phyloP scores from a whole-genome alignment of 2,329 filamentous ascomycete species.

The Alternaria viburni region DNA sequence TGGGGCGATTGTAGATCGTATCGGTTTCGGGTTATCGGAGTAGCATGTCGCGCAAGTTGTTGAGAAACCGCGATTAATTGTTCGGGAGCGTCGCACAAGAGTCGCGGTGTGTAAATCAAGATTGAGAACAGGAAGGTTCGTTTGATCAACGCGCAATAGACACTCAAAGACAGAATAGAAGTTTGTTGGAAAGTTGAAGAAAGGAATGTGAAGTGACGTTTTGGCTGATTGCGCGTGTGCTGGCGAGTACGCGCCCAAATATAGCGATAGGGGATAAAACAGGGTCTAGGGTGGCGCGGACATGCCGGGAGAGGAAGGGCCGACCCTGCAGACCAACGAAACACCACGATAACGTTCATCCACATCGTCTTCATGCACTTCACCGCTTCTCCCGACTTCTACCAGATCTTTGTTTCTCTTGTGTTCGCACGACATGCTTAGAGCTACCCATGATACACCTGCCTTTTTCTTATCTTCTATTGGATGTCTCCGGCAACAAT shows the following conservation, averaged over 20 bases:
- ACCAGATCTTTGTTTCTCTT: not conserved
- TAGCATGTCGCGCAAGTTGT: conserved; percentile 9
- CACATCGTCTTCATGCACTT: conserved; percentile 3
- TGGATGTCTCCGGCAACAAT: not conserved
- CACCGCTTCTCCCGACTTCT: not conserved
- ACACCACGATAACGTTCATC: conserved; percentile 11
- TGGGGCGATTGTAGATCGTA: not conserved
- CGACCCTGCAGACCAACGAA: conserved; percentile 11
- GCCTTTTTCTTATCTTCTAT: not conserved
- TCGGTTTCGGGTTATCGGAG: conserved; percentile 8
- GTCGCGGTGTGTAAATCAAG: conserved; percentile 7
- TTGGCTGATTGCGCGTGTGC: conserved; percentile 16
- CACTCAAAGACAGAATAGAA: not conserved
- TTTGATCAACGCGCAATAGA: not conserved
- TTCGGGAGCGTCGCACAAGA: conserved; percentile 6
- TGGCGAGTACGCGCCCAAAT: conserved; percentile 11
- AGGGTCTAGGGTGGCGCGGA: conserved; percentile 20
- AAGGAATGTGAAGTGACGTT: conserved; percentile 9
- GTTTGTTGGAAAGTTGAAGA: not conserved
- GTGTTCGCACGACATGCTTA: not conserved
- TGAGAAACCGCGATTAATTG: not conserved
- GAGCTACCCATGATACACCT: not conserved
- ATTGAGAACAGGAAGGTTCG: not conserved
- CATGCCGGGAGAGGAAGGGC: conserved; percentile 13
- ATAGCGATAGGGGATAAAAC: conserved; percentile 14